phyloP scores from a whole-genome alignment of 495 filamentous ascomycete genomes.

The Daldinia decipiens region DNA sequence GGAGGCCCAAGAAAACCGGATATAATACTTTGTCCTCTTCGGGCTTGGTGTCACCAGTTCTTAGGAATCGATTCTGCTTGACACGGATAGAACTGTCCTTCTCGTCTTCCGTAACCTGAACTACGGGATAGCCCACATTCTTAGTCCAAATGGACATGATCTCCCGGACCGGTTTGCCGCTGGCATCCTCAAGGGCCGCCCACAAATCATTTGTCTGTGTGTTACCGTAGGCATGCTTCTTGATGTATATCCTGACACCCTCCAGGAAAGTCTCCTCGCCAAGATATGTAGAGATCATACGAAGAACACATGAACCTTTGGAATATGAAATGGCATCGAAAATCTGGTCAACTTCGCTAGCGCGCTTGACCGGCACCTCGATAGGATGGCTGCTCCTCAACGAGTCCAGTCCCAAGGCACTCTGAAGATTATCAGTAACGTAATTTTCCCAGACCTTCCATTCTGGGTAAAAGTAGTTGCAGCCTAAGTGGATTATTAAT shows the following conservation, averaged over 20 bases:
- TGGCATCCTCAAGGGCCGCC: slow-evolving; percentile 87
- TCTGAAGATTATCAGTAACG: slow-evolving; percentile 89
- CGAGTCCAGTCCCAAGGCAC: slow-evolving; percentile 87
- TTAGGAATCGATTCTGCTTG: slow-evolving; percentile 80
- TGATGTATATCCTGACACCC: slow-evolving; percentile 89
- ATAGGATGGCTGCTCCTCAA: slow-evolving; percentile 95
- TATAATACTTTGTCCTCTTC: slow-evolving; percentile 83
- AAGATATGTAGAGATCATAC: slow-evolving; percentile 97
- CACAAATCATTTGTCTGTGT: slow-evolving; percentile 89
- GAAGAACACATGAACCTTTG: slow-evolving; percentile 93
- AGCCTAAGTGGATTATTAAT: slow-evolving; percentile 64
- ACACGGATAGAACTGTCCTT: slow-evolving; percentile 68
- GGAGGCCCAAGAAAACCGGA: slow-evolving; percentile 76
- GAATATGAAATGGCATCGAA: slow-evolving; percentile 98
- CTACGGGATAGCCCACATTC: slow-evolving; percentile 78
- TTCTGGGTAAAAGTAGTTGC: slow-evolving; percentile 90
- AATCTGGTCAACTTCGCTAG: slow-evolving; percentile 97
- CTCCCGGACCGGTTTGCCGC: slow-evolving; percentile 85
- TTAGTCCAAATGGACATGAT: slow-evolving; percentile 85
- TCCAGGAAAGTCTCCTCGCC: slow-evolving; percentile 95
- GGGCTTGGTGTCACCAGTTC: slow-evolving; percentile 80
- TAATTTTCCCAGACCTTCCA: slow-evolving; percentile 99
- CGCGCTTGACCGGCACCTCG: slow-evolving; percentile 93
- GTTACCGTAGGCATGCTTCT: slow-evolving; percentile 92
- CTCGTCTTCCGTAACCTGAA: slow-evolving; percentile 72